Conservation (phyloP, 2,329 filamentous ascomycete genomes). For the Monosporascus cannonballus region DNA sequence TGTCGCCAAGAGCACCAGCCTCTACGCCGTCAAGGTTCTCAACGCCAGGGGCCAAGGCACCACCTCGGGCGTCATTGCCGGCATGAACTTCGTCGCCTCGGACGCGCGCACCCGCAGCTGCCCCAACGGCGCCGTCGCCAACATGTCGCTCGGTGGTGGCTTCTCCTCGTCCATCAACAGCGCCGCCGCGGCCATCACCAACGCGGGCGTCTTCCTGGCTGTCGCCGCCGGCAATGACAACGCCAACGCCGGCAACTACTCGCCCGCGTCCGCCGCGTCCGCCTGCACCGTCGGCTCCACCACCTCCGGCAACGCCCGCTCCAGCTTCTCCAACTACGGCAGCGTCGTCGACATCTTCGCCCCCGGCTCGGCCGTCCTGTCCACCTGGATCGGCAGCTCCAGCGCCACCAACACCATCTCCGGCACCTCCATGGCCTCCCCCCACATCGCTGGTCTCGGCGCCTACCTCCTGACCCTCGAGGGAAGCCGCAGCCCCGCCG, state of each 20-base stretch:
- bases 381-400: conserved; percentile 31
- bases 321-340: conserved; percentile 47
- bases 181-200: conserved; percentile 40
- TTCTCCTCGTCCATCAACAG: conserved; percentile 41
- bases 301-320: conserved; percentile 29
- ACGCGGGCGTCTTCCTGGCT: conserved; percentile 42
- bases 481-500: conserved; percentile 30
- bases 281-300: conserved; percentile 50
- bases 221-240: conserved; percentile 50
- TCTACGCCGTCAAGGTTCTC: conserved; percentile 43
- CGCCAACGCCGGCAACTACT: conserved; percentile 33
- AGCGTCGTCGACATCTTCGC: conserved; percentile 36
- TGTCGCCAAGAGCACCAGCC: conserved; percentile 35
- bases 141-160: conserved; percentile 48
- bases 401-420: conserved; percentile 35
- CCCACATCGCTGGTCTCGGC: conserved; percentile 55
- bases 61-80: conserved; percentile 25
- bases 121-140: conserved; percentile 40
- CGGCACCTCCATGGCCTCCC: conserved; percentile 58
- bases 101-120: conserved; percentile 37
- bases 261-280: conserved; percentile 40
- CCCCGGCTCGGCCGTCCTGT: conserved; percentile 34
- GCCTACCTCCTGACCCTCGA: conserved; percentile 48
- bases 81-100: conserved; percentile 35
- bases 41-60: conserved; percentile 21